phyloP scores from a whole-genome alignment of 805 yeast genomes.

The Teunomyces panamensis region DNA sequence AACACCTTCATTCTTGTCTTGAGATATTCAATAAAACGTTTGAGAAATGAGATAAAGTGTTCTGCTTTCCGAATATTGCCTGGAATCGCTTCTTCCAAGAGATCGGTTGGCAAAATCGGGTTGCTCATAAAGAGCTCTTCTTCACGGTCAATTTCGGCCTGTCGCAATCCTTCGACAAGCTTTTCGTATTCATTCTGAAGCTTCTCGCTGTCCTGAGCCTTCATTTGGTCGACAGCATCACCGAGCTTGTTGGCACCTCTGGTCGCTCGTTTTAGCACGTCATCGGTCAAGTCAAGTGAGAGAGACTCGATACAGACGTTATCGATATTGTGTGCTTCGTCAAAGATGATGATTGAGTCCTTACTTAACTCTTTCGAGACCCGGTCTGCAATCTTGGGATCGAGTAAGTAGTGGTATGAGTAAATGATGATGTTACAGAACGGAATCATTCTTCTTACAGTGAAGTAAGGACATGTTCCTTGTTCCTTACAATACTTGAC shows the following conservation, averaged over 20 bases:
- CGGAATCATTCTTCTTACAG: slow-evolving; percentile 96
- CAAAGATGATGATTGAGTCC: slow-evolving; percentile 92
- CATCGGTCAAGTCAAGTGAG: slow-evolving; percentile 89
- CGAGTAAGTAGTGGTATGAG: slow-evolving; percentile 92
- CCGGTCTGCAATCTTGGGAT: slow-evolving; percentile 95
- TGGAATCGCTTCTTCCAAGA: slow-evolving; percentile 90
- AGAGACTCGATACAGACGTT: slow-evolving; percentile 97
- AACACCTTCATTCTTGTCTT: slow-evolving; percentile 97
- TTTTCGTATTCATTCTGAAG: slow-evolving; percentile 88
- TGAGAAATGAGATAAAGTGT: slow-evolving; percentile 90
- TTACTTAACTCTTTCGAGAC: slow-evolving; percentile 90
- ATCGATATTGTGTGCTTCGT: slow-evolving; percentile 98
- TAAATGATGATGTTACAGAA: slow-evolving; percentile 91
- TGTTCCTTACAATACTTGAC: slow-evolving; percentile 71
- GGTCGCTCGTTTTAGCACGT: slow-evolving; percentile 79
- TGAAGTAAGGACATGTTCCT: slow-evolving; percentile 93
- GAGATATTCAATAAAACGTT: slow-evolving; percentile 88
- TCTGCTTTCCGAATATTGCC: slow-evolving; percentile 97
- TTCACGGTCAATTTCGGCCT: slow-evolving; percentile 61
- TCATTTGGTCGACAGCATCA: slow-evolving; percentile 82
- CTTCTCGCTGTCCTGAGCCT: slow-evolving; percentile 75
- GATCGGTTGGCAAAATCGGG: slow-evolving; percentile 82
- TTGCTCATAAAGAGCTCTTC: slow-evolving; percentile 77
- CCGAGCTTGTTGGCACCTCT: slow-evolving; percentile 79
- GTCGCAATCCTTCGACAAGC: slow-evolving; percentile 84